Conservation (phyloP, 2,329 filamentous ascomycete species). For the Alternaria angustiovoidea region DNA sequence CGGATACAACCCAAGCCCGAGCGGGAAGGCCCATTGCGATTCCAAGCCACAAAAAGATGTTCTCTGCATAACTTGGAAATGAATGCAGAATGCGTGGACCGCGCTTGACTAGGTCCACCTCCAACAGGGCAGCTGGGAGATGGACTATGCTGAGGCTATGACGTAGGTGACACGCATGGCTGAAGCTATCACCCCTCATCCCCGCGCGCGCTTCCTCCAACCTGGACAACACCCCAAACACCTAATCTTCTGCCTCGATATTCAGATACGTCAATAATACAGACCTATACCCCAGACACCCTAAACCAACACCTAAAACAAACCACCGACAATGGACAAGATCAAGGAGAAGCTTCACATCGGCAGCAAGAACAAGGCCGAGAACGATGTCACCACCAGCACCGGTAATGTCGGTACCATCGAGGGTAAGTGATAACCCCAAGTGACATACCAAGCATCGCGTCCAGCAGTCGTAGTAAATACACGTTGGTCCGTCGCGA, state of each 20-base stretch:
- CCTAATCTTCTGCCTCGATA: slow-evolving; percentile 4
- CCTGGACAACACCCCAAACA: slow-evolving; percentile 14
- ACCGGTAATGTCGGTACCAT: slow-evolving; percentile 27
- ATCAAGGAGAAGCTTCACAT: slow-evolving; percentile 50
- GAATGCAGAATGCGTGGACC: slow-evolving; percentile 10
- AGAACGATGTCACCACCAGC: slow-evolving; percentile 26
- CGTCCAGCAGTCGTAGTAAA: not conserved
- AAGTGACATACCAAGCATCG: not conserved
- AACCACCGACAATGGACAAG: slow-evolving; percentile 39
- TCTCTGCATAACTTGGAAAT: slow-evolving; percentile 3
- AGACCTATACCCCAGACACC: slow-evolving; percentile 1
- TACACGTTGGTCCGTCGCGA: not conserved
- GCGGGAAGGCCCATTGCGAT: not conserved
- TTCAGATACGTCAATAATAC: not conserved
- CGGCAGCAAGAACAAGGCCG: slow-evolving; percentile 41
- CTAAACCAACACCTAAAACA: not conserved
- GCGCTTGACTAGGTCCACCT: slow-evolving; percentile 15
- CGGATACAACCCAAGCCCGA: not conserved
- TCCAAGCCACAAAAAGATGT: slow-evolving; percentile 2
- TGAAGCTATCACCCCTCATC: slow-evolving; percentile 22
- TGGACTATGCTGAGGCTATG: slow-evolving; percentile 19
- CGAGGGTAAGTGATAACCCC: slow-evolving; percentile 24
- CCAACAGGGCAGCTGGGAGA: slow-evolving; percentile 18
- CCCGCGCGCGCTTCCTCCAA: slow-evolving; percentile 14
- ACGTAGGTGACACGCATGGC: slow-evolving; percentile 27